Evolutionary conservation across 371 early-diverging fungal species (phyloP), one percentile per base, ranked within the genome.

Genomic region (Sporodiniella umbellata): DNA sequence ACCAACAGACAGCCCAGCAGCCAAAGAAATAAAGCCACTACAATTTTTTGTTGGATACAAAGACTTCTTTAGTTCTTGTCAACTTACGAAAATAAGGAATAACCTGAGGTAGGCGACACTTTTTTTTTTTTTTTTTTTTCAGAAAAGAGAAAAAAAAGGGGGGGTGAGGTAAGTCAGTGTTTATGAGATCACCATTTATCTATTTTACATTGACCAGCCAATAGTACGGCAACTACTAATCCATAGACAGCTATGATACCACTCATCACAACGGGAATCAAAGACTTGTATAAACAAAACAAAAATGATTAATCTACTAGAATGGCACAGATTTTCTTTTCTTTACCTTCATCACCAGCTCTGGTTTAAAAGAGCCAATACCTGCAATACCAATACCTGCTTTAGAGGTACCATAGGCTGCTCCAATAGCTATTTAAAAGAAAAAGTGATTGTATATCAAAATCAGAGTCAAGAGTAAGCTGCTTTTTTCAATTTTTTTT

Each of bases 181-280:
- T n/a, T 31, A 31, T 31, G 12, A 8, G 12, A 31, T 8, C 1
- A 35, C 12, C 15, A n/a, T 35, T 8, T 35, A 6, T 4, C 8
- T 22, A 4, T 26, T 78, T 80, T 84, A 86, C 87, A 70, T 62
- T 83, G 80, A 65, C 84, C 87, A 33, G 86, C 78, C 48, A 93
- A 83, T 33, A 94, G 73, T 12, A 91, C 94, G 14, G 91, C 77
- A 14, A 93, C 92, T 8, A 92, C 93, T 7, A 94, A 66, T 26
- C 94, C 94, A 71, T 94, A 94, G 54, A 94, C 88, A 56, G 85
- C 94, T 61, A 94, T 87, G 71, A 94, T 93, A 89, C 94, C 94
- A 64, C 91, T 91, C 94, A 94, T 94, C 54, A 94, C 85, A 46
- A 94, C 92, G 18, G 94, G 94, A 52, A 93, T 85, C 42, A 90